Evolutionary conservation across 352 stramenopile genomes (phyloP), one percentile per base, ranked within the genome.

Genomic region (Globisporangium apiculatum): DNA sequence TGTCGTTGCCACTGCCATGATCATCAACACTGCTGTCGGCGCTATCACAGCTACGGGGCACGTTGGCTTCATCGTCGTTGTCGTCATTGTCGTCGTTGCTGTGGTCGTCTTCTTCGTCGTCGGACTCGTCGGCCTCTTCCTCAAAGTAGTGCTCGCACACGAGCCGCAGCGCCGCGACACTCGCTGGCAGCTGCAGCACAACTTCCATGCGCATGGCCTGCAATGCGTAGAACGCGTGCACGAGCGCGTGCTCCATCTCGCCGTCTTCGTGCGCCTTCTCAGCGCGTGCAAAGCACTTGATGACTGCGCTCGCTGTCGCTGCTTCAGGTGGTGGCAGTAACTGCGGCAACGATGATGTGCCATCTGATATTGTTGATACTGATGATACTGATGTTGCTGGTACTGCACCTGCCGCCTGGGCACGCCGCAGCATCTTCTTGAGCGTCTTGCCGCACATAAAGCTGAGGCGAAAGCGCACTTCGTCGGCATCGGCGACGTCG

Each of bases 381-480:
- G 24, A 31, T 31, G 24, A 31, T 31, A 31, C 24, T 31, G 24
- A 31, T 31, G 42, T 38, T 59, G 24, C 40, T 55, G 48, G 14
- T 31, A 31, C 24, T 31, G 24, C 24, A 31, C 24, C 24, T 31
- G 24, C 2, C 24, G 3, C 24, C 24, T 31, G 24, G 24, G 24
- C 24, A 3, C 64, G 40, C 42, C 55, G 48, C 7, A 48, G 36
- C 50, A 65, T 69, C 62, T 91, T 90, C 60, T 86, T 88, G 35
- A 90, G 38, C 1, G 71, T 71, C 55, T 94, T 94, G 5, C 81
- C 83, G 1, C 82, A 71, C 76, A 94, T 90, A 49, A 89, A 91
- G 14, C 76, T 57, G 51, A 92, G 55, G 14, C 80, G 79, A 49
- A 90, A 90, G 36, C 72, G 72, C 49, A 73, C 67, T 63, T 87